Evolutionary conservation across 2,329 filamentous ascomycete species (phyloP).

Genomic region (Pyricularia pennisetigena): DNA sequence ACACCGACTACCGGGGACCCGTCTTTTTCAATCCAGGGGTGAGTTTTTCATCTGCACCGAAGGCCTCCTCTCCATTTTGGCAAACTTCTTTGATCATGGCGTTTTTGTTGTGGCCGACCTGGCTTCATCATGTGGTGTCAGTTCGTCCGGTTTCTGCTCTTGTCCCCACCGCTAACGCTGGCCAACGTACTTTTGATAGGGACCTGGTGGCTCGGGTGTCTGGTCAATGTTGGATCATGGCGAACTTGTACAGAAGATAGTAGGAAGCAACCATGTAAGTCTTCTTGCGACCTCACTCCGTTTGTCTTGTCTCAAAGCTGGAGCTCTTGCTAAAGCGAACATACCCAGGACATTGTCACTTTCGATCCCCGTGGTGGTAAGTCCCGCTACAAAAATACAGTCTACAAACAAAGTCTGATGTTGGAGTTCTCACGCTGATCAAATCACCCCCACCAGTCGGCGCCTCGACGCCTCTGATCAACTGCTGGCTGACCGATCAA

Average conservation of each 20-base stretch:
- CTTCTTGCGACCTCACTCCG: too few relatives aligned
- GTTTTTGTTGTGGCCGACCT: background rate
- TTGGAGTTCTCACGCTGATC: background rate
- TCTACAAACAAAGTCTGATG: background rate
- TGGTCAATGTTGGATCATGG: constrained; percentile 24
- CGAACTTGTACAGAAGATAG: constrained; percentile 28
- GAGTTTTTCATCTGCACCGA: background rate
- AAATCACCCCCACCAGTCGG: constrained; percentile 22
- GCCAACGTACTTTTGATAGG: constrained; percentile 15
- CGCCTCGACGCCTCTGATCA: constrained; percentile 36
- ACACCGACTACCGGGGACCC: constrained; percentile 18
- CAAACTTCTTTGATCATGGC: background rate
- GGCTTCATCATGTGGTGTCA: too few relatives aligned
- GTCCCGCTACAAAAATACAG: constrained; percentile 2
- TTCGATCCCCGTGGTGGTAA: constrained; percentile 39
- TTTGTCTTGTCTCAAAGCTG: too few relatives aligned
- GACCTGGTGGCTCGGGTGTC: constrained; percentile 37
- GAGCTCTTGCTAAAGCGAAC: too few relatives aligned
- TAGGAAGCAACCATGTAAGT: constrained; percentile 34
- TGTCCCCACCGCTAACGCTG: too few relatives aligned
- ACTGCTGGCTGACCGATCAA: constrained; percentile 37
- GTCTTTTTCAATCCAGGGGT: constrained; percentile 29
- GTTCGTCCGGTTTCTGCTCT: background rate
- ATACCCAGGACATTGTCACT: constrained; percentile 39
- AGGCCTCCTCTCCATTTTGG: background rate